Evolutionary conservation across 805 yeast genomes (phyloP), one percentile per base, ranked within the genome.

Genomic region (Candida nonsorbophila): DNA sequence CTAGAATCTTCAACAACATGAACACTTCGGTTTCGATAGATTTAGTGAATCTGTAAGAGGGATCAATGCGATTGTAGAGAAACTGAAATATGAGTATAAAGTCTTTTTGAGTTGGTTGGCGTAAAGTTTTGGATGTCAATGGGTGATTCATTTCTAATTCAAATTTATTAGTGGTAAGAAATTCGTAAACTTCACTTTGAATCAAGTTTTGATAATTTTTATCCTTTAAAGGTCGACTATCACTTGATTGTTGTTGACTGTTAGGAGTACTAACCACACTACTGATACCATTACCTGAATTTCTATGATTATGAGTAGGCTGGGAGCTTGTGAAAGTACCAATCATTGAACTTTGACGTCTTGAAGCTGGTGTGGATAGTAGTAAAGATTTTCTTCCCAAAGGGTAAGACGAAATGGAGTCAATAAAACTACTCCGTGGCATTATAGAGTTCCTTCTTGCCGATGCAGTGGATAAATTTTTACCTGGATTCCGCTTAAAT

Each of bases 81-180:
- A 86, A 88, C 51, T 81, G 83, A 57, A 87, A 87, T 8, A 87
- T 76, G 24, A 72, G 49, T 6, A 76, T 77, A 52, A 87, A 87
- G 42, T 84, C 95, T 47, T 82, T 84, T 47, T 87, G 96, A 0
- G 95, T 86, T 11, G 96, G 96, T 40, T 69, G 75, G 40, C 63
- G 70, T 34, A 87, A 60, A 2, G 85, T 74, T 47, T 76, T 78
- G 7, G 68, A 61, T 3, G 84, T 69, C 13, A 87, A 54, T 3
- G 84, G 72, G 39, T 80, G 84, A 42, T 77, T 79, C 66, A 77
- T 79, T 34, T 82, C 90, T 20, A 74, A 58, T 46, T 84, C 94
- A 53, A 84, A 87, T 47, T 74, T 72, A 50, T 80, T 74, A 7
- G 62, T 57, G 4, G 67, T 58, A 29, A 87, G 57, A 50, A 74